Evolutionary conservation across 208 protist genomes (phyloP).

Genomic region (Wallacemonas sp.): DNA sequence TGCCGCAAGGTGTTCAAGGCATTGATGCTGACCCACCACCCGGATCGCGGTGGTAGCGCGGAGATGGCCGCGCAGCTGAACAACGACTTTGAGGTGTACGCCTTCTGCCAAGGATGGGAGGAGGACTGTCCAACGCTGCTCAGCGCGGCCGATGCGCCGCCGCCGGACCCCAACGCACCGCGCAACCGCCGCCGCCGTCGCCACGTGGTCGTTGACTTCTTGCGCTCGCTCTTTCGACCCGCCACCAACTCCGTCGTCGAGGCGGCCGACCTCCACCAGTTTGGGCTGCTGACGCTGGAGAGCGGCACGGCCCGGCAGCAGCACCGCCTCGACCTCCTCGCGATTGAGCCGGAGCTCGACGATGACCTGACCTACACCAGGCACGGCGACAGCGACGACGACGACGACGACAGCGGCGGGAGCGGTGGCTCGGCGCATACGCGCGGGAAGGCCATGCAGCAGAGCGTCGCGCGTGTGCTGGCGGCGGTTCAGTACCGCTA

Average conservation of each 20-base stretch:
- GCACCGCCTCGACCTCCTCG: slow-evolving; percentile 45
- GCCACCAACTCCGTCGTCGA: slow-evolving; percentile 58
- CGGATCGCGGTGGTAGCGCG: slow-evolving; percentile 61
- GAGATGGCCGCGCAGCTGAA: slow-evolving; percentile 65
- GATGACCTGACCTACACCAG: slow-evolving; percentile 15
- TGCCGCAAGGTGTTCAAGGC: slow-evolving; percentile 66
- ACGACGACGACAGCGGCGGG: slow-evolving; percentile 22
- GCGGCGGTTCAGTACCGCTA: slow-evolving; percentile 55
- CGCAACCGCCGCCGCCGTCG: slow-evolving; percentile 32
- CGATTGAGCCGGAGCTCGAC: background rate
- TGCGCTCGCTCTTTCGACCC: slow-evolving; percentile 65
- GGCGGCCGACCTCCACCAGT: slow-evolving; percentile 62
- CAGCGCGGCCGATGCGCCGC: slow-evolving; percentile 11
- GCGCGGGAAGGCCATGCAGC: slow-evolving; percentile 43
- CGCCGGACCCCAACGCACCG: slow-evolving; percentile 9
- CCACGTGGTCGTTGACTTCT: slow-evolving; percentile 59
- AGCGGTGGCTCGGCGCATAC: slow-evolving; percentile 20
- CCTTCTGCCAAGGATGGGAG: slow-evolving; percentile 69
- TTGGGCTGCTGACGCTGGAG: slow-evolving; percentile 63
- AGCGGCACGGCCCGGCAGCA: slow-evolving; percentile 41
- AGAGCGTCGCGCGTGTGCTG: slow-evolving; percentile 55
- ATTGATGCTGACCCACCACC: slow-evolving; percentile 71
- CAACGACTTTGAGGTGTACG: slow-evolving; percentile 77
- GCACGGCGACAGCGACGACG: slow-evolving; percentile 25
- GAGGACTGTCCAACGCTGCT: slow-evolving; percentile 46